These are phyloP conservation scores for Globisporangium abappressorium DNA, from an alignment of 352 stramenopile genomes.

Conservation along the genomic window DNA sequence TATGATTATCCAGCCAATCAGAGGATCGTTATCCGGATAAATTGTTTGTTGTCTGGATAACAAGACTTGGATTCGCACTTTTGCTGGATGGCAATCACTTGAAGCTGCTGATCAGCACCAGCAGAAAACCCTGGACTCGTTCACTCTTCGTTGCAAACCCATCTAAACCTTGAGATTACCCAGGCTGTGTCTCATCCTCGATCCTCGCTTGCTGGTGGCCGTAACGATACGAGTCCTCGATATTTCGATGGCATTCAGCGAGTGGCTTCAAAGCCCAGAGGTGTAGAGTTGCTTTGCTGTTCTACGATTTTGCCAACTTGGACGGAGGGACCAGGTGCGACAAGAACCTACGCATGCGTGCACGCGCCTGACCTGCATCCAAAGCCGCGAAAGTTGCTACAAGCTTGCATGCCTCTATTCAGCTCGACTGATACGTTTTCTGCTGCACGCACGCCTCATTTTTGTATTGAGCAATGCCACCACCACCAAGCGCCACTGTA, in stretches of 20 bases:
- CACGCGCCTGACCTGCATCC: background rate
- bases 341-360: background rate
- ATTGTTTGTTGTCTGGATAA: background rate
- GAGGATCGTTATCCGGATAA: background rate
- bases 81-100: background rate
- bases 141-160: background rate
- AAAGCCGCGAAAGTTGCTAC: background rate
- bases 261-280: background rate
- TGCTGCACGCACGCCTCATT: too few relatives aligned
- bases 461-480: too few relatives aligned
- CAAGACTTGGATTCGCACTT: background rate
- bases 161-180: too few relatives aligned
- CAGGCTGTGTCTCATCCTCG: background rate
- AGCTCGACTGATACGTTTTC: too few relatives aligned
- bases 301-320: background rate
- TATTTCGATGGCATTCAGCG: background rate
- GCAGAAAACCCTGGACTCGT: too few relatives aligned
- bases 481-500: too few relatives aligned
- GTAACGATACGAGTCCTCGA: background rate
- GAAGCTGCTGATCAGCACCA: background rate
- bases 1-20: background rate
- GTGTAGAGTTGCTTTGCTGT: background rate
- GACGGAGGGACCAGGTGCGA: background rate
- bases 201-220: background rate
- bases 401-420: too few relatives aligned